These are phyloP conservation scores for Coccinonectria pachysandricola DNA, from an alignment of 2,329 filamentous ascomycete species.

Conservation along the genomic window DNA sequence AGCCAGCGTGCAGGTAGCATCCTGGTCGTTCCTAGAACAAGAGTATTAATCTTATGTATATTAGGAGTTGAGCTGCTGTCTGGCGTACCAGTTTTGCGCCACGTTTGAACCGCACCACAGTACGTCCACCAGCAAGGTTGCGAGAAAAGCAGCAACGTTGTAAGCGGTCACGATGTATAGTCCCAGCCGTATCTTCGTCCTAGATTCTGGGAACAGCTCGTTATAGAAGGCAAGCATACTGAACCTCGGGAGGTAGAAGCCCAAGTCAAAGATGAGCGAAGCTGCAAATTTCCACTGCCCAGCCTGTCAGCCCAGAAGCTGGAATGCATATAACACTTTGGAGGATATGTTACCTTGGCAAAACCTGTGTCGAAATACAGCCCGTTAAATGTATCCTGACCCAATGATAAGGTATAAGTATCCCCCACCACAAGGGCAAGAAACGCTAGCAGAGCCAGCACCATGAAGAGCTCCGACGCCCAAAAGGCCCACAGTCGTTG, in stretches of 20 bases:
- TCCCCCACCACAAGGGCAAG: not conserved
- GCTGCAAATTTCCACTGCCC: conserved; percentile 1
- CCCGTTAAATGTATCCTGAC: no score
- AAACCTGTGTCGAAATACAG: no score
- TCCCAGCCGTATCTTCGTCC: not conserved
- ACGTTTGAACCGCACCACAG: conserved; percentile 1
- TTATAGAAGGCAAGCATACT: conserved; percentile 1
- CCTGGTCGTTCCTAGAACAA: not conserved
- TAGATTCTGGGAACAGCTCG: conserved; percentile 1
- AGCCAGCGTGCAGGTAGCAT: not conserved
- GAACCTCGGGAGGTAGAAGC: conserved; percentile 1
- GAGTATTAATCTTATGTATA: not conserved
- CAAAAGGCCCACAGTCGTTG: conserved; percentile 1
- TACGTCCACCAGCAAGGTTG: not conserved
- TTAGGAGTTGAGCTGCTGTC: not conserved
- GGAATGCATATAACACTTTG: no score
- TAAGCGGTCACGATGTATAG: conserved; percentile 1
- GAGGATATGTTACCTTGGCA: no score
- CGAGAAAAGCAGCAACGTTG: not conserved
- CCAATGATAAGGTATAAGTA: no score
- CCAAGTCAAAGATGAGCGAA: not conserved
- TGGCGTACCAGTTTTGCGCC: conserved; percentile 1
- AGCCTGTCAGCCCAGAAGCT: not conserved
- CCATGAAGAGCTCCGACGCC: conserved; percentile 1
- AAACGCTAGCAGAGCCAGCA: not conserved